phyloP scores from a whole-genome alignment of 345 rosid species.

The Dimocarpus longan region DNA sequence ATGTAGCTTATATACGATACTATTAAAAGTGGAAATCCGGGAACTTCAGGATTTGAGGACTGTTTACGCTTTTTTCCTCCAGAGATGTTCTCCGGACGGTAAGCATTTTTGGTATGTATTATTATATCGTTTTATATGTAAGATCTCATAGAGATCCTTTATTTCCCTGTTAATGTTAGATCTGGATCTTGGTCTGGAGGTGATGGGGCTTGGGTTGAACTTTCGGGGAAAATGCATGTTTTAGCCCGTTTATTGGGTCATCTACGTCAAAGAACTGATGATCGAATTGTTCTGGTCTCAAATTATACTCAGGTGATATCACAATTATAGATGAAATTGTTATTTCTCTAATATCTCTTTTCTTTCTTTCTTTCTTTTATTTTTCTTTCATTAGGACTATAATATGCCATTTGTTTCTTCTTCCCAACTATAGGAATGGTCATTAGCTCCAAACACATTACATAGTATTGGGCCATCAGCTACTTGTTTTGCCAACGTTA shows the following conservation, averaged over 20 bases:
- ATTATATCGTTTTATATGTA: slow-evolving; percentile 5
- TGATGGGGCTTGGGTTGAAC: slow-evolving; percentile 96
- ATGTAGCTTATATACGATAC: slow-evolving; percentile 95
- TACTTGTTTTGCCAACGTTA: not conserved
- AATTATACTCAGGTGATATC: slow-evolving; percentile 87
- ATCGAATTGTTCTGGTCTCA: slow-evolving; percentile 95
- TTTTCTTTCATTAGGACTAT: not conserved
- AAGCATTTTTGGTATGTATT: slow-evolving; percentile 20
- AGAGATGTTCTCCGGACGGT: slow-evolving; percentile 98
- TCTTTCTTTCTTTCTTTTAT: not conserved
- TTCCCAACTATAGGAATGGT: not conserved
- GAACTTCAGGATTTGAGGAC: slow-evolving; percentile 87
- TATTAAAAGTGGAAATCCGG: slow-evolving; percentile 67
- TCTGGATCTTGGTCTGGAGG: slow-evolving; percentile 97
- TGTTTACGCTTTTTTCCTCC: slow-evolving; percentile 83
- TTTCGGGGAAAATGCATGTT: slow-evolving; percentile 98
- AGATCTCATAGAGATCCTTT: slow-evolving; percentile 20
- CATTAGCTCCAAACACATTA: not conserved
- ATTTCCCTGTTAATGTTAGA: slow-evolving; percentile 42
- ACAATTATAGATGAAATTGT: slow-evolving; percentile 17
- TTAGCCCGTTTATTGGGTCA: slow-evolving; percentile 85
- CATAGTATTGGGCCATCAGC: not conserved
- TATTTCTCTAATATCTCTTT: not conserved
- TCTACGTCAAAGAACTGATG: slow-evolving; percentile 79
- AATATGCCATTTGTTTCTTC: not conserved